phyloP scores from a whole-genome alignment of 1,284 basidiomycete species.

The Xerocomus amazonicus region DNA sequence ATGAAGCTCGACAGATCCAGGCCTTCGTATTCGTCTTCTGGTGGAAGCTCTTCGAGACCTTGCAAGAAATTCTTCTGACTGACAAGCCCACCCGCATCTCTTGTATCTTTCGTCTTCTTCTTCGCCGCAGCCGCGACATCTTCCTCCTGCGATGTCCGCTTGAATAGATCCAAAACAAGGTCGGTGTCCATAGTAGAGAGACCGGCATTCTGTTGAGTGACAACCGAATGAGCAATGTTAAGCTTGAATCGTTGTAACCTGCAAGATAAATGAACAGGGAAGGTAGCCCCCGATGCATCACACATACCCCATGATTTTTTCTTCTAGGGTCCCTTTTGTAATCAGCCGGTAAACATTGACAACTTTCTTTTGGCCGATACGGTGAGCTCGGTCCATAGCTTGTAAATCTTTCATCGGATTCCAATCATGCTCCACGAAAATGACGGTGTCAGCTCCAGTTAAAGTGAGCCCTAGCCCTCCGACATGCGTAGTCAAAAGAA shows the following conservation, averaged over 20 bases:
- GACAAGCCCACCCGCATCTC: constrained; percentile 49
- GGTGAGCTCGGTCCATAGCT: constrained; percentile 98
- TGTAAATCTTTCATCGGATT: constrained; percentile 99
- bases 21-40: constrained; percentile 87
- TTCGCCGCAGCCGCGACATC: constrained; percentile 52
- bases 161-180: constrained; percentile 93
- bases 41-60: constrained; percentile 84
- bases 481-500: constrained; percentile 95
- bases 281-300: background rate
- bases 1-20: constrained; percentile 84
- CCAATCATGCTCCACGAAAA: constrained; percentile 99
- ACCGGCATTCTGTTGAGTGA: constrained; percentile 96
- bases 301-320: constrained; percentile 98
- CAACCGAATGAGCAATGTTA: constrained; percentile 95
- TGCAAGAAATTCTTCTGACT: constrained; percentile 79
- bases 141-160: constrained; percentile 75
- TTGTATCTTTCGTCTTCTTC: constrained; percentile 52
- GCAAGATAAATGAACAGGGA: constrained; percentile 17
- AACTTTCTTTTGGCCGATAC: constrained; percentile 98
- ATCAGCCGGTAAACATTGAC: constrained; percentile 98
- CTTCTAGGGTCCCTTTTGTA: constrained; percentile 95
- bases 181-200: constrained; percentile 96
- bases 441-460: constrained; percentile 98
- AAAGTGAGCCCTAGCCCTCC: constrained; percentile 95
- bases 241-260: constrained; percentile 98